Percentiles rank a stretch among this genome's conserved stretches.
phyloP scores from a whole-genome alignment of 306 rosid genomes.

The Begonia masoniana region DNA sequence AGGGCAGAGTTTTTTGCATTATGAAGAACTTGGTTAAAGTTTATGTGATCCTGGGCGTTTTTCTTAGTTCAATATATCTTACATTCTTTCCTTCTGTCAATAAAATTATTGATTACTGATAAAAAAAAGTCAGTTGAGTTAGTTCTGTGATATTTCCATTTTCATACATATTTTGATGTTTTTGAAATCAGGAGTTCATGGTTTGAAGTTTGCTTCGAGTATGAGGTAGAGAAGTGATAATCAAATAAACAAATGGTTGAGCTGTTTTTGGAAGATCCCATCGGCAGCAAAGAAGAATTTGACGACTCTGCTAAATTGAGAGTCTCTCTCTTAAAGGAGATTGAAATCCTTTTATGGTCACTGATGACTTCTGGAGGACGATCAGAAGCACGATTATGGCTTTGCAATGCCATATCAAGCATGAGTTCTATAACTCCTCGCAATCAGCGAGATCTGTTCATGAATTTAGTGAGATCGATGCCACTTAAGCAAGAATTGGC shows the following conservation, averaged over 20 bases:
- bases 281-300: slow-evolving; percentile 21
- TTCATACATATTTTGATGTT: background rate
- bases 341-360: slow-evolving; percentile 53
- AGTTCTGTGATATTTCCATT: background rate
- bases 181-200: slow-evolving; percentile 1
- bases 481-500: slow-evolving; percentile 31
- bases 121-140: too few relatives aligned
- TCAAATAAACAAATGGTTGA: slow-evolving; percentile 25
- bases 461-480: slow-evolving; percentile 28
- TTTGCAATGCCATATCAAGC: slow-evolving; percentile 46
- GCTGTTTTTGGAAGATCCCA: slow-evolving; percentile 47
- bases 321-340: slow-evolving; percentile 38
- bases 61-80: background rate
- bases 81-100: background rate
- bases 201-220: background rate
- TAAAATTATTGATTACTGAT: too few relatives aligned
- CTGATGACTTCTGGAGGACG: slow-evolving; percentile 40
- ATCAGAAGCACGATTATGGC: slow-evolving; percentile 75
- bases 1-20: too few relatives aligned
- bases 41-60: too few relatives aligned
- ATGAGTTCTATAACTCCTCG: slow-evolving; percentile 24
- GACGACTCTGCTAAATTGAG: slow-evolving; percentile 20
- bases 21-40: too few relatives aligned
- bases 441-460: slow-evolving; percentile 41
- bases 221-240: too few relatives aligned